Evolutionary conservation across 441 rosid species (phyloP), one percentile per base, ranked within the genome.

Genomic region (Eutrema salsugineum): DNA sequence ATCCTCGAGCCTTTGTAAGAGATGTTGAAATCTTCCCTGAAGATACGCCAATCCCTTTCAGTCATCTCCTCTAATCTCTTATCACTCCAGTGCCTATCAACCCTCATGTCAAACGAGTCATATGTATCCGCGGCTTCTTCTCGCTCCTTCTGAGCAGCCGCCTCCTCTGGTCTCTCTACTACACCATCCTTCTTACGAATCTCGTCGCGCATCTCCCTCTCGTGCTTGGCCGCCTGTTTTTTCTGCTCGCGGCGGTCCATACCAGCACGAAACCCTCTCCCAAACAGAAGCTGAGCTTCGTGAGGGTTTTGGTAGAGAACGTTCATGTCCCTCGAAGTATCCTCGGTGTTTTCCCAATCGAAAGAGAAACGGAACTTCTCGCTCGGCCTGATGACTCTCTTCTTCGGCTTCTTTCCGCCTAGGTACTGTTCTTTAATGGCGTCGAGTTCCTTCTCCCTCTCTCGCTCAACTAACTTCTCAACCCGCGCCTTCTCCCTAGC

Each of bases 241-340:
- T 94, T 94, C 92, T 94, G 95, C 84, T 91, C 95, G 48, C 97
- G 86, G 10, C 99, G 75, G 70, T 94, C 99, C 92, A 91, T 91
- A 1, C 97, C 99, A 1, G 91, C 97, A 3, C 95, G 89, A 76
- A 94, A 94, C 63, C 99, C 97, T 49, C 97, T 78, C 3, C 97
- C 97, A 16, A 91, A 94, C 57, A 91, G 79, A 32, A 90, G 82
- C 71, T 88, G 97, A 36, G 97, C 97, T 77, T 94, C 97, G 58
- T 94, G 96, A 79, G 97, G 96, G 83, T 85, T 88, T 55, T 88
- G 95, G 80, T 91, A 90, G 65, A 91, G 82, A 19, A 77, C 30
- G 77, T 90, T 91, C 91, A 90, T 88, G 56, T 94, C 97, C 51
- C 95, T 72, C 0, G 97, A 94, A 2, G 97, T 94, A 56, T 91